These are phyloP conservation scores for Periconia sp. DNA, from an alignment of 2,329 filamentous ascomycete species.

Conservation along the genomic window DNA sequence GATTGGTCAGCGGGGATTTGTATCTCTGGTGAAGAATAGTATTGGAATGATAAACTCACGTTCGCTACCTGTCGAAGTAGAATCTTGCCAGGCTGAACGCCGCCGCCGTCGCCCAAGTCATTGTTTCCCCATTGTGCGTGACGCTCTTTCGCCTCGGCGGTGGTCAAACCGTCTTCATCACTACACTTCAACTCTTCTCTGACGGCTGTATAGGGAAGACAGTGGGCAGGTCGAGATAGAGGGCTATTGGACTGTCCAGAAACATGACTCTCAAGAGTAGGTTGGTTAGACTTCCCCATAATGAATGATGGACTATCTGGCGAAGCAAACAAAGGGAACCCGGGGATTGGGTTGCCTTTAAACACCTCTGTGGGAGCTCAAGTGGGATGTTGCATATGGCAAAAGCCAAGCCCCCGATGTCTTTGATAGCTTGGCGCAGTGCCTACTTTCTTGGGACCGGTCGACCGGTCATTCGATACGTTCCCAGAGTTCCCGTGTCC, in stretches of 20 bases:
- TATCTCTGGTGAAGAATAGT: not conserved
- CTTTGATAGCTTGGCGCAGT: constrained; percentile 4
- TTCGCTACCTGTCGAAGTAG: constrained; percentile 73
- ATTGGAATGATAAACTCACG: constrained; percentile 57
- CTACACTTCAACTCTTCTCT: constrained; percentile 61
- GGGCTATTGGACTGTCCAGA: constrained; percentile 54
- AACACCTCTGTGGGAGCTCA: constrained; percentile 10
- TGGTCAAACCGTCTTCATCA: constrained; percentile 63
- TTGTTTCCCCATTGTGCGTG: constrained; percentile 66
- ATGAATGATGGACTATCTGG: constrained; percentile 27
- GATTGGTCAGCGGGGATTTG: not conserved
- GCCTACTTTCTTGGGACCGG: constrained; percentile 27
- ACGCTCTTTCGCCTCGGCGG: constrained; percentile 60
- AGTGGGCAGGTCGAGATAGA: constrained; percentile 64
- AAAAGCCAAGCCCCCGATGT: constrained; percentile 1
- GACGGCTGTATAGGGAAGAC: constrained; percentile 55
- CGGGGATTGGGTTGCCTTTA: constrained; percentile 32
- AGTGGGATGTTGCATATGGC: constrained; percentile 3
- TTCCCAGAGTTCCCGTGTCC: not conserved
- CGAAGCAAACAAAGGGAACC: constrained; percentile 33
- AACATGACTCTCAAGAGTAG: constrained; percentile 41
- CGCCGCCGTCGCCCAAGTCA: constrained; percentile 68
- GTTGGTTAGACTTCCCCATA: constrained; percentile 42
- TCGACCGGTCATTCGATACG: constrained; percentile 2
- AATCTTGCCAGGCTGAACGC: constrained; percentile 71